Percentiles rank a stretch among this genome's conserved stretches.
Conservation (phyloP, 78 protist genomes). For the Trichosphaerium sp. region DNA sequence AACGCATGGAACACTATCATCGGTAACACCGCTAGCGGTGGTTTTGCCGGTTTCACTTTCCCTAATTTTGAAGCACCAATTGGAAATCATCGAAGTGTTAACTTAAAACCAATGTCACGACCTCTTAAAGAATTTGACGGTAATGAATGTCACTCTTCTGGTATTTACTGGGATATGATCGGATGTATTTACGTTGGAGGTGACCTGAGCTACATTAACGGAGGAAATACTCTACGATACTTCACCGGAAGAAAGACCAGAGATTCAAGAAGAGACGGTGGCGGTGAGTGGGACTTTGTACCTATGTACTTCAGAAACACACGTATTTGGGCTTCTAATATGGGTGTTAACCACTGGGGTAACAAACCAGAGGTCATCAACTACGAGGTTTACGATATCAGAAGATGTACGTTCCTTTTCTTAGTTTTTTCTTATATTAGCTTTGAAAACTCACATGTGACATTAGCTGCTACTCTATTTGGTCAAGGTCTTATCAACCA, state of each 20-base stretch:
- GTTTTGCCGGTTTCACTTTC: conserved; percentile 61
- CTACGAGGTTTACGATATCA: conserved; percentile 14
- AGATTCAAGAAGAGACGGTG: conserved; percentile 1
- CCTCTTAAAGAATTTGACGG: conserved; percentile 52
- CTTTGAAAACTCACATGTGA: neutral
- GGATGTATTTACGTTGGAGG: conserved; percentile 57
- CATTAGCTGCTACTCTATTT: neutral
- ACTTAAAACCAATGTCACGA: conserved; percentile 11
- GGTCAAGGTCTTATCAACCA: too few relatives aligned
- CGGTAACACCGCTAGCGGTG: conserved; percentile 68
- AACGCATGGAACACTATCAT: conserved; percentile 48
- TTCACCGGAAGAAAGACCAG: conserved; percentile 10
- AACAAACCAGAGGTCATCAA: conserved; percentile 1
- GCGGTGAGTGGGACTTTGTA: neutral
- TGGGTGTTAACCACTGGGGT: conserved; percentile 32
- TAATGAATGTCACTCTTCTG: conserved; percentile 47
- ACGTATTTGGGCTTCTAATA: neutral
- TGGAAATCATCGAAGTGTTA: neutral
- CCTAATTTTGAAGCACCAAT: conserved; percentile 42
- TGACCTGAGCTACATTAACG: neutral
- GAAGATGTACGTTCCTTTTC: neutral
- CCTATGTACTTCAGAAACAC: conserved; percentile 32
- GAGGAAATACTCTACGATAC: neutral
- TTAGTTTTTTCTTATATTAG: too few relatives aligned
- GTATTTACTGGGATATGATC: conserved; percentile 19